phyloP scores from a whole-genome alignment of 495 filamentous ascomycete genomes.

The Podospora conica region DNA sequence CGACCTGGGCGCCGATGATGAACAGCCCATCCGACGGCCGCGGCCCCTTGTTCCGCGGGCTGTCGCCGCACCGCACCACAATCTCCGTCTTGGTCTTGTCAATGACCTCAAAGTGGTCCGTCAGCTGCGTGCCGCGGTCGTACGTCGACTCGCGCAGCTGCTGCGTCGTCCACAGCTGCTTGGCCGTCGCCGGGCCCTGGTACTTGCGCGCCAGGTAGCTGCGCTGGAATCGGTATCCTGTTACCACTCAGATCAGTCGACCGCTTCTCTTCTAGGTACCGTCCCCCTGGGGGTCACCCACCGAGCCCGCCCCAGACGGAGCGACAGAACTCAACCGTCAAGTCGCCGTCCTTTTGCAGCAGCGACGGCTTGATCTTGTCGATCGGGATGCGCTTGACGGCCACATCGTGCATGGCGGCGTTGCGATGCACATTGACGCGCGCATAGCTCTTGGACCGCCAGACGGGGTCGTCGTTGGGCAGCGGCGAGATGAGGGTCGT shows the following conservation, averaged over 20 bases:
- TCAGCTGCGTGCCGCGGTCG: conserved; percentile 57
- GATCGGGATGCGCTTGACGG: conserved; percentile 55
- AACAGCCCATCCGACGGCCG: conserved; percentile 64
- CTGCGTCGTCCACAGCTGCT: conserved; percentile 55
- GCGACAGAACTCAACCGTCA: conserved; percentile 57
- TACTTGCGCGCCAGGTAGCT: conserved; percentile 57
- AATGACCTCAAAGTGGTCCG: conserved; percentile 73
- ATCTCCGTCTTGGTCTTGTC: conserved; percentile 57
- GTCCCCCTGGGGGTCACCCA: conserved; percentile 37
- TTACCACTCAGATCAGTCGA: no score
- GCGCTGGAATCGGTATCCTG: conserved; percentile 61
- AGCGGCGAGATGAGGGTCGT: conserved; percentile 41
- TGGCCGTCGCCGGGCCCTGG: conserved; percentile 51
- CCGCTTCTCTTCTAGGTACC: no score
- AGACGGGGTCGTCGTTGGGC: conserved; percentile 53
- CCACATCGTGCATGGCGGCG: conserved; percentile 56
- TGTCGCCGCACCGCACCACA: conserved; percentile 60
- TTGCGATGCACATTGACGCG: conserved; percentile 58
- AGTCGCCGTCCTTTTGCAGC: conserved; percentile 52
- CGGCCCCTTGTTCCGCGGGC: conserved; percentile 50
- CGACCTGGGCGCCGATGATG: conserved; percentile 58
- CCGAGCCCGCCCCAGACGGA: conserved; percentile 63
- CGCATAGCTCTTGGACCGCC: conserved; percentile 47
- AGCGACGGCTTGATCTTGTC: conserved; percentile 58
- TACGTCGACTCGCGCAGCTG: conserved; percentile 51